Percentiles rank a stretch among this genome's conserved stretches.
These are phyloP conservation scores for Verticillium dahliae DNA, from an alignment of 2,329 filamentous ascomycete genomes.

Conservation along the genomic window DNA sequence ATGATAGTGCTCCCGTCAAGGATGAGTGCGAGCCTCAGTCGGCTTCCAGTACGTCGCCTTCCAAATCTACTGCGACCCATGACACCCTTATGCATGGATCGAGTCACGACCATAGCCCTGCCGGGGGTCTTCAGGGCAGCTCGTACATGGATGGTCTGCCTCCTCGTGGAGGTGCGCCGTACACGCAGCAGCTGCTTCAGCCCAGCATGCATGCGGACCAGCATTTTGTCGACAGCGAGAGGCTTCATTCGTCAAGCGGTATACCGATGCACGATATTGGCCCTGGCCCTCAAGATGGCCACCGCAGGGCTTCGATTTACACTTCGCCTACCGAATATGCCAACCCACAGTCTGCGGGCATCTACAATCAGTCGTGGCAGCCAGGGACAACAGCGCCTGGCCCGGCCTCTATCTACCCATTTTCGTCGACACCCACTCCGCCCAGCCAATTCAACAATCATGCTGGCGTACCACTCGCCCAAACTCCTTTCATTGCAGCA, in stretches of 20 bases:
- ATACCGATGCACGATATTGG: constrained; percentile 40
- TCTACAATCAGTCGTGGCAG: constrained; percentile 40
- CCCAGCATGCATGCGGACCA: constrained; percentile 33
- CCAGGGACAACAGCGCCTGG: constrained; percentile 32
- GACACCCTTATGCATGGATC: constrained; percentile 24
- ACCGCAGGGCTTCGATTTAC: constrained; percentile 40
- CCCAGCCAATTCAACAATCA: constrained; percentile 23
- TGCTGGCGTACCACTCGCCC: constrained; percentile 21
- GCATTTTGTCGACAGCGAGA: constrained; percentile 29
- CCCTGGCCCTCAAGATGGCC: constrained; percentile 34
- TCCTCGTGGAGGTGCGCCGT: constrained; percentile 31
- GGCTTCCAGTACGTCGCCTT: constrained; percentile 27
- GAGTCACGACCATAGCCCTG: constrained; percentile 28
- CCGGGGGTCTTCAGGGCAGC: constrained; percentile 21
- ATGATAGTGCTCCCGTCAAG: constrained; percentile 31
- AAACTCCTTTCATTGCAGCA: constrained; percentile 24
- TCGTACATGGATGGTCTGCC: constrained; percentile 37
- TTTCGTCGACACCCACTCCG: constrained; percentile 30
- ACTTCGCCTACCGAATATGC: constrained; percentile 36
- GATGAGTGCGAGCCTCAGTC: constrained; percentile 35
- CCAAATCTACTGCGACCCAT: constrained; percentile 24
- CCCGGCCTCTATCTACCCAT: constrained; percentile 38
- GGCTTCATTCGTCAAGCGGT: constrained; percentile 24
- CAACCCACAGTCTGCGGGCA: constrained; percentile 25
- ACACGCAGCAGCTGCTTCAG: constrained; percentile 31